These are phyloP conservation scores for Colletotrichum brevisporum DNA, from an alignment of 2,329 filamentous ascomycete genomes.

Conservation along the genomic window DNA sequence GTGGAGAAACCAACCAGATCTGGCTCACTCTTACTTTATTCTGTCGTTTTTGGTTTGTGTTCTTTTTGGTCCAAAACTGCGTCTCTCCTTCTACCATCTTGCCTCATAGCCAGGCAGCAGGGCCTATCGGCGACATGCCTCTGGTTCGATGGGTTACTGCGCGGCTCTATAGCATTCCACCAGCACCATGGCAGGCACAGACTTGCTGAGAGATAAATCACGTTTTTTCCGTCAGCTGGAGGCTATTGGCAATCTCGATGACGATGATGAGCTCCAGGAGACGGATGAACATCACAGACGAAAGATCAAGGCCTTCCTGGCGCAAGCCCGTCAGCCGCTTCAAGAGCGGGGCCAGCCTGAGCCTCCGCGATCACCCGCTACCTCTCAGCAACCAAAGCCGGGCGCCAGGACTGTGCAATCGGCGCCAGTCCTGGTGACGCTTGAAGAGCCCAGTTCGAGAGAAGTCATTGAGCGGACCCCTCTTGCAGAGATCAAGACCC, in stretches of 20 bases:
- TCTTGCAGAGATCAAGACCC: conserved; percentile 41
- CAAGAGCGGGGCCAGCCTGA: conserved; percentile 29
- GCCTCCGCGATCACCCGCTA: background rate
- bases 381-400: conserved; percentile 5
- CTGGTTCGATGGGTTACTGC: conserved; percentile 16
- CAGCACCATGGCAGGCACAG: conserved; percentile 42
- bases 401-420: conserved; percentile 33
- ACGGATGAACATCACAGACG: conserved; percentile 41
- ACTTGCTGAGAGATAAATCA: conserved; percentile 56
- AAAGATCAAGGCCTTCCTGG: conserved; percentile 19
- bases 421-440: conserved; percentile 21
- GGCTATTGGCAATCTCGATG: conserved; percentile 43
- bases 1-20: background rate
- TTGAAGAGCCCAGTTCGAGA: conserved; percentile 17
- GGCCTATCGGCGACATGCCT: conserved; percentile 29
- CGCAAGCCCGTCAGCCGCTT: conserved; percentile 29
- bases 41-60: background rate
- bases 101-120: conserved; percentile 13
- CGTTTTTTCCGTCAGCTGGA: conserved; percentile 62
- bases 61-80: background rate
- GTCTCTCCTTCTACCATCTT: background rate
- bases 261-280: conserved; percentile 49
- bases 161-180: conserved; percentile 4
- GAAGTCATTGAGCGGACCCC: conserved; percentile 46
- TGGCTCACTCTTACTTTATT: background rate